Evolutionary conservation across 495 filamentous ascomycete species (phyloP).

Genomic region (Cenococcum geophilum): DNA sequence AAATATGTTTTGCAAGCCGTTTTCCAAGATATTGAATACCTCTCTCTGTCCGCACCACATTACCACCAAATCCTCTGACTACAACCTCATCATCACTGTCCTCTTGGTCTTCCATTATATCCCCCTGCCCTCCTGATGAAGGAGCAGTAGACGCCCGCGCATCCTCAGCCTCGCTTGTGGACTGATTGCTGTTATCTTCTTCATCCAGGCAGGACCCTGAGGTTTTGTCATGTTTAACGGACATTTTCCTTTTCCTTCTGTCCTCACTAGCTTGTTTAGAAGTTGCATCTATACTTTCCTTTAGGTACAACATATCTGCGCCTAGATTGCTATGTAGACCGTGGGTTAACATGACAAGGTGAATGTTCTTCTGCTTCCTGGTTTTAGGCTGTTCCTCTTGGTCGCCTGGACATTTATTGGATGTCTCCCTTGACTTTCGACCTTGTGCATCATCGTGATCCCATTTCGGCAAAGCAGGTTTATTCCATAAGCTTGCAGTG

Average conservation of each 20-base stretch:
- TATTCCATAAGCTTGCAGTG: constrained; percentile 85
- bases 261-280: constrained; percentile 61
- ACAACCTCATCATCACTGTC: constrained; percentile 78
- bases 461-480: constrained; percentile 67
- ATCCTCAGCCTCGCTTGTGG: constrained; percentile 6
- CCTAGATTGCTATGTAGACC: constrained; percentile 96
- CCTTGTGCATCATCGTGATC: constrained; percentile 41
- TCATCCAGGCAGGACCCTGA: neutral
- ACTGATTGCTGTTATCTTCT: constrained; percentile 29
- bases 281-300: constrained; percentile 89
- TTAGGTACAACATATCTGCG: constrained; percentile 92
- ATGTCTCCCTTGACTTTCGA: constrained; percentile 24
- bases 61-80: constrained; percentile 85
- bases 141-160: constrained; percentile 33
- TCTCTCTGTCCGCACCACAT: constrained; percentile 81
- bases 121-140: constrained; percentile 40
- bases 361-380: constrained; percentile 63
- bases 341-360: constrained; percentile 89
- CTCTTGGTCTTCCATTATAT: constrained; percentile 43
- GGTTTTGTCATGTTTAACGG: constrained; percentile 4
- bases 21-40: constrained; percentile 97
- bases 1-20: constrained; percentile 81
- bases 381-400: constrained; percentile 10
- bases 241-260: constrained; percentile 45
- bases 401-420: constrained; percentile 2